Base-by-base conservation (phyloP, 495 filamentous ascomycete species). In the Patellaria atrata region DNA sequence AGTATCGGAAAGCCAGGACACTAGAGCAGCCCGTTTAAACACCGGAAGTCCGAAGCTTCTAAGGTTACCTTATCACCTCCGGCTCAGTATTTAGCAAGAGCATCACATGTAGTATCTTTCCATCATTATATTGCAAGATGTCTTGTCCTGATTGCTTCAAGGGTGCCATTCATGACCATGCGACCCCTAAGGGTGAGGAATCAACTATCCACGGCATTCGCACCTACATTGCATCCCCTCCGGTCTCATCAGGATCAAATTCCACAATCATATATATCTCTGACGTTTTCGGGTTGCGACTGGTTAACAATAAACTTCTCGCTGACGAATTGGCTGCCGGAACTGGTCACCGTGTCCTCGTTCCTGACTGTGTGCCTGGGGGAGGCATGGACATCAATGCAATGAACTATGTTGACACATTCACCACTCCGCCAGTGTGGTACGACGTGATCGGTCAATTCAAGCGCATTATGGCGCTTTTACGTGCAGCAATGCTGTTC, bases 251-350 rank as follows among this genome's bases (percentile, higher is more conserved):
- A 7, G 28, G 10, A 3, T 43, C 44, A 3, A 14, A 33, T 12
- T 39, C 35, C n/a, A 47, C 44, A 1, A 36, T 47, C 30, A 41
- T 47, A 25, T 43, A 35, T 27, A 24, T 30, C 31, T 35, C 35
- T n/a, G 44, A 47, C 23, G 44, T 40, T 16, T 47, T 47, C 21
- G 44, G 44, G 14, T 35, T 43, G 26, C 19, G 28, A 1, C 30
- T 47, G 17, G 19, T 43, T 21, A 47, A 47, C 30, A 47, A 47
- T 36, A 47, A 47, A 22, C 29, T 47, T 3, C 39, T 47, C 31
- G 44, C 44, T 14, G 44, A 47, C 35, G 34, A 33, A 24, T 47
- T 39, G 22, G 44, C 40, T 17, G 14, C 18, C 25, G 34, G 28
- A 24, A 47, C 44, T 13, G 44, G 44, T 22, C 28, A 35, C 11